A percentile compares a stretch with the other conserved stretches of the same genome.
Evolutionary conservation across 805 yeast species (phyloP).

Genomic region (Saturnispora gosingensis): DNA sequence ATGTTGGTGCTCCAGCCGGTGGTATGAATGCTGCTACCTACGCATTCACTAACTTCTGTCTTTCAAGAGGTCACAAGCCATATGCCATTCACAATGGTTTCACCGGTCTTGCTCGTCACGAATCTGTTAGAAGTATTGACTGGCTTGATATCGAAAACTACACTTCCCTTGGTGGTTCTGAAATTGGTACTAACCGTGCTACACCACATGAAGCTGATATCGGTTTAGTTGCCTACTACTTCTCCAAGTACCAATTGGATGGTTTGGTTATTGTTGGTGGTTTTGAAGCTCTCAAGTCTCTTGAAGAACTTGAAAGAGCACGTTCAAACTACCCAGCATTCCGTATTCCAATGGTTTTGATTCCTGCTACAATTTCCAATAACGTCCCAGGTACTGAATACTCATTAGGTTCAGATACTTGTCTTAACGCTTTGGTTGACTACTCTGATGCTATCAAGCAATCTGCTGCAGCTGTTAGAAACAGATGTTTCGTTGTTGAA

Average conservation of each 20-base stretch:
- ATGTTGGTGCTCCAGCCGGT: slow-evolving; percentile 76
- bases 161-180: slow-evolving; percentile 71
- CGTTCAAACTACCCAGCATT: slow-evolving; percentile 58
- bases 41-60: slow-evolving; percentile 65
- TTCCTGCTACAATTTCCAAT: slow-evolving; percentile 74
- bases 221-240: slow-evolving; percentile 64
- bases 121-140: slow-evolving; percentile 44
- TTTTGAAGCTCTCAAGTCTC: slow-evolving; percentile 68
- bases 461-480: slow-evolving; percentile 69
- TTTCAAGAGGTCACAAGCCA: slow-evolving; percentile 66
- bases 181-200: slow-evolving; percentile 69
- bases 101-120: slow-evolving; percentile 58
- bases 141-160: slow-evolving; percentile 71
- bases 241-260: slow-evolving; percentile 58
- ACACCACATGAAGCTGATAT: slow-evolving; percentile 58
- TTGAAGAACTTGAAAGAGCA: slow-evolving; percentile 55
- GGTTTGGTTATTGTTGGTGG: slow-evolving; percentile 76
- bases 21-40: slow-evolving; percentile 72
- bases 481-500: slow-evolving; percentile 72
- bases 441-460: slow-evolving; percentile 77
- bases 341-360: slow-evolving; percentile 66
- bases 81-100: slow-evolving; percentile 71
- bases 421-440: slow-evolving; percentile 58
- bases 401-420: slow-evolving; percentile 68
- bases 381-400: slow-evolving; percentile 80